A percentile compares a stretch with the other conserved stretches of the same genome.
Conservation (phyloP, 1,139 yeast genomes). For the Diutina pseudorugosa region DNA sequence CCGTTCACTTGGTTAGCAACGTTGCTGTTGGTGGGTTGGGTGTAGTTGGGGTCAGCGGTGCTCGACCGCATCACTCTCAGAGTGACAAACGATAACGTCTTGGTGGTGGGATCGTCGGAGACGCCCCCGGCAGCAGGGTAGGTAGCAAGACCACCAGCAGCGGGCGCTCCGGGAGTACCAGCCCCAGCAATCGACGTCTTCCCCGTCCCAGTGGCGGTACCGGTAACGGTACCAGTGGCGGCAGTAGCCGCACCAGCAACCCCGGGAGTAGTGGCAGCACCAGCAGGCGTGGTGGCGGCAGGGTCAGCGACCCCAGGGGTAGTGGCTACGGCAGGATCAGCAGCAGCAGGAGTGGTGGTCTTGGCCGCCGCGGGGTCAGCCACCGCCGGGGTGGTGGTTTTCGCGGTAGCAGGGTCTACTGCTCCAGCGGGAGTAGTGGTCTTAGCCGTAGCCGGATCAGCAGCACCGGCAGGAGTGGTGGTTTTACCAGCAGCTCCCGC, state of each 20-base stretch:
- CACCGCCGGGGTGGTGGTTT: background rate
- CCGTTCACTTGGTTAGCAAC: background rate
- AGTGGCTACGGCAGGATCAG: background rate
- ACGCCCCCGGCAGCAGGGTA: background rate
- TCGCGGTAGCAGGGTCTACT: background rate
- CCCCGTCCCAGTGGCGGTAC: background rate
- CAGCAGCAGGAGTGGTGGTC: background rate
- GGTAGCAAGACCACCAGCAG: background rate
- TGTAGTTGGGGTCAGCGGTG: background rate
- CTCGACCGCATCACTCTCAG: slow-evolving; percentile 1
- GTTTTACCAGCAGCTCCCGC: background rate
- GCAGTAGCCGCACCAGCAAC: background rate
- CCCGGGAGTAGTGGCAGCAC: background rate
- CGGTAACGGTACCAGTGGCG: background rate
- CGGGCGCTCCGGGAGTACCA: background rate
- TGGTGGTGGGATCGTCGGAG: background rate
- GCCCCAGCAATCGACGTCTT: background rate
- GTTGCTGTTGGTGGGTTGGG: background rate
- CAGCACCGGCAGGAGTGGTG: background rate
- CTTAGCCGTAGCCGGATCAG: background rate
- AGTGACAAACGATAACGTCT: background rate
- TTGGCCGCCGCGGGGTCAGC: background rate
- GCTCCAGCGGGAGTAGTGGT: slow-evolving; percentile 1
- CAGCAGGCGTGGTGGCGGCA: background rate
- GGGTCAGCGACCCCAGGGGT: background rate